phyloP scores from a whole-genome alignment of 352 stramenopile species.

The Elongisporangium prolatum region DNA sequence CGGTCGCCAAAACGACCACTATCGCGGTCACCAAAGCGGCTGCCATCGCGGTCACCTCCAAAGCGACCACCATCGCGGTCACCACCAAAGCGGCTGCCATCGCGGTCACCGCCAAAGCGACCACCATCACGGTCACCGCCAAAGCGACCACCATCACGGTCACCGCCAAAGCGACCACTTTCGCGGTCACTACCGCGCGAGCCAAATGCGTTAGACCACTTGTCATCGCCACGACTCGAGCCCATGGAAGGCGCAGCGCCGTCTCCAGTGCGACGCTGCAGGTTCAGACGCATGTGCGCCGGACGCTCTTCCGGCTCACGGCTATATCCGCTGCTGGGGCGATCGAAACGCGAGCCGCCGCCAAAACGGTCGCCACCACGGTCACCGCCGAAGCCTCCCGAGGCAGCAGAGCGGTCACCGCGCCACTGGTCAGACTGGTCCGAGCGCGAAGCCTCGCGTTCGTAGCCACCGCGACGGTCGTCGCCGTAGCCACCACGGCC shows the following conservation, averaged over 20 bases:
- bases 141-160: slow-evolving; percentile 17
- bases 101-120: slow-evolving; percentile 16
- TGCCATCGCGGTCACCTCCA: slow-evolving; percentile 11
- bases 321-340: slow-evolving; percentile 51
- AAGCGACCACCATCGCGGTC: slow-evolving; percentile 17
- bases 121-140: slow-evolving; percentile 11
- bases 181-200: slow-evolving; percentile 13
- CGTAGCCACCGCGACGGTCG: slow-evolving; percentile 24
- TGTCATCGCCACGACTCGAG: slow-evolving; percentile 34
- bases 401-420: slow-evolving; percentile 26
- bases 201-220: slow-evolving; percentile 48
- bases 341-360: slow-evolving; percentile 62
- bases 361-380: slow-evolving; percentile 27
- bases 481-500: slow-evolving; percentile 4
- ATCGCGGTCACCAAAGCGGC: slow-evolving; percentile 17
- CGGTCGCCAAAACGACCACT: slow-evolving; percentile 23
- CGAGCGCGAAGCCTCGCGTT: slow-evolving; percentile 40
- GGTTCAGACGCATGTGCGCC: slow-evolving; percentile 74
- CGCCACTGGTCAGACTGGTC: slow-evolving; percentile 53
- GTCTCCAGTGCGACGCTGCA: slow-evolving; percentile 39
- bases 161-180: slow-evolving; percentile 18
- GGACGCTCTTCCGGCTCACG: slow-evolving; percentile 52
- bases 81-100: slow-evolving; percentile 17
- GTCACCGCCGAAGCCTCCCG: slow-evolving; percentile 22
- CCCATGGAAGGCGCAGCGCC: slow-evolving; percentile 16